Percentiles rank a stretch among this genome's conserved stretches.
Conservation (phyloP, 805 yeast species). For the Pichia nakasei region DNA sequence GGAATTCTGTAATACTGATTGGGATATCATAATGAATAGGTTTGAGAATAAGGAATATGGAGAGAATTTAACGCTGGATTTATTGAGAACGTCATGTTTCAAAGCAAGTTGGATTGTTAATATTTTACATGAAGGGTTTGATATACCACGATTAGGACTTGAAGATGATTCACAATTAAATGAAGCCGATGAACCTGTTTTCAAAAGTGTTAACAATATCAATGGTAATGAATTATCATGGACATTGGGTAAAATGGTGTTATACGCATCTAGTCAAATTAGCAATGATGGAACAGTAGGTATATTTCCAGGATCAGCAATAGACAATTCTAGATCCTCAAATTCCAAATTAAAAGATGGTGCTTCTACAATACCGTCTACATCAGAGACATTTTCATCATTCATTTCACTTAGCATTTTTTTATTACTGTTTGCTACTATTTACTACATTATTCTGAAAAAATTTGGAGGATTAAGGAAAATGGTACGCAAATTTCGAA, state of each 20-base stretch:
- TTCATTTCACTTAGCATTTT: conserved; percentile 3
- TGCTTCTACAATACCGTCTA: neutral
- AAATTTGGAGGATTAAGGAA: conserved; percentile 10
- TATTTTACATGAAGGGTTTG: conserved; percentile 86
- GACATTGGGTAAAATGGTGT: conserved; percentile 84
- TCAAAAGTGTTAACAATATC: conserved; percentile 73
- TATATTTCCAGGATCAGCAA: conserved; percentile 14
- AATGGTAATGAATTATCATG: conserved; percentile 86
- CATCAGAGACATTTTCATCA: neutral
- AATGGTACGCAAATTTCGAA: neutral
- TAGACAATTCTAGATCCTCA: conserved; percentile 8
- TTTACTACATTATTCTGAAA: conserved; percentile 3
- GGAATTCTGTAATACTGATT: conserved; percentile 66
- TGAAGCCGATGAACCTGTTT: conserved; percentile 24
- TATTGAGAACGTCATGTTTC: conserved; percentile 74
- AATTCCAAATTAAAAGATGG: no score
- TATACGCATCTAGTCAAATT: conserved; percentile 72
- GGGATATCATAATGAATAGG: conserved; percentile 47
- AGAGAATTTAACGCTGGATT: conserved; percentile 44
- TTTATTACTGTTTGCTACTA: neutral
- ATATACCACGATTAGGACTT: conserved; percentile 62
- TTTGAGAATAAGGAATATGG: conserved; percentile 47
- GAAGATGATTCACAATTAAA: conserved; percentile 26
- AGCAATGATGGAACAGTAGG: conserved; percentile 10
- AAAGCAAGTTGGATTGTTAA: conserved; percentile 92